Percentiles rank a stretch among this genome's conserved stretches.
These are phyloP conservation scores for Amniculicola lignicola DNA, from an alignment of 495 filamentous ascomycete genomes.

Conservation along the genomic window DNA sequence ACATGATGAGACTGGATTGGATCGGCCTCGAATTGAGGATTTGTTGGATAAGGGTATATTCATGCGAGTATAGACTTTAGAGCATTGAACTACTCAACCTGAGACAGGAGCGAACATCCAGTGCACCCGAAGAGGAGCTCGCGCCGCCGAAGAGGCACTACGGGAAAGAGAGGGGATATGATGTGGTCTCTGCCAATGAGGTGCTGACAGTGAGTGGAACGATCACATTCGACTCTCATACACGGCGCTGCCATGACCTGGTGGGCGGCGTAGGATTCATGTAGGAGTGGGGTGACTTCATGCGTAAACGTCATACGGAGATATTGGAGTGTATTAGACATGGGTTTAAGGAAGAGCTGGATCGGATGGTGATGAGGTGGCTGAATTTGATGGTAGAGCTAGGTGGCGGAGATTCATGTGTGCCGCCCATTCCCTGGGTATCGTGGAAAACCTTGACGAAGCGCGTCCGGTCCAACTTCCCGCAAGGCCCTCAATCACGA, in stretches of 20 bases:
- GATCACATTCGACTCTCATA: conserved; percentile 16
- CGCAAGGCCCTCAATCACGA: neutral
- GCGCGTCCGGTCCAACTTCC: conserved; percentile 1
- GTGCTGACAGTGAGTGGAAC: conserved; percentile 15
- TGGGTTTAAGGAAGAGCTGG: conserved; percentile 10
- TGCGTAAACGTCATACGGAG: conserved; percentile 16
- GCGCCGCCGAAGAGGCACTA: conserved; percentile 4
- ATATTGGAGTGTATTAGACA: conserved; percentile 17
- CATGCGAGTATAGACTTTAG: conserved; percentile 16
- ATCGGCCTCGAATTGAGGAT: conserved; percentile 20
- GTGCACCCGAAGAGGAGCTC: conserved; percentile 18
- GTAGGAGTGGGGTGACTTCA: conserved; percentile 16
- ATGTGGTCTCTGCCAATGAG: conserved; percentile 3
- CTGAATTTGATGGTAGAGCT: conserved; percentile 10
- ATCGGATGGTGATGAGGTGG: conserved; percentile 9
- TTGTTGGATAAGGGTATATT: conserved; percentile 13
- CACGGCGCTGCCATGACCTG: conserved; percentile 14
- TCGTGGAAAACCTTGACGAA: conserved; percentile 8
- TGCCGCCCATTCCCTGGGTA: conserved; percentile 7
- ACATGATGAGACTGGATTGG: conserved; percentile 17
- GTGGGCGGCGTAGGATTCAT: conserved; percentile 16
- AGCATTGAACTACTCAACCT: conserved; percentile 17
- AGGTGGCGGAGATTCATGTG: conserved; percentile 10
- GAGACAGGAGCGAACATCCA: conserved; percentile 10
- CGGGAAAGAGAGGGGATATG: conserved; percentile 7